phyloP scores from a whole-genome alignment of 805 yeast species.

The Candida taoyuanica region DNA sequence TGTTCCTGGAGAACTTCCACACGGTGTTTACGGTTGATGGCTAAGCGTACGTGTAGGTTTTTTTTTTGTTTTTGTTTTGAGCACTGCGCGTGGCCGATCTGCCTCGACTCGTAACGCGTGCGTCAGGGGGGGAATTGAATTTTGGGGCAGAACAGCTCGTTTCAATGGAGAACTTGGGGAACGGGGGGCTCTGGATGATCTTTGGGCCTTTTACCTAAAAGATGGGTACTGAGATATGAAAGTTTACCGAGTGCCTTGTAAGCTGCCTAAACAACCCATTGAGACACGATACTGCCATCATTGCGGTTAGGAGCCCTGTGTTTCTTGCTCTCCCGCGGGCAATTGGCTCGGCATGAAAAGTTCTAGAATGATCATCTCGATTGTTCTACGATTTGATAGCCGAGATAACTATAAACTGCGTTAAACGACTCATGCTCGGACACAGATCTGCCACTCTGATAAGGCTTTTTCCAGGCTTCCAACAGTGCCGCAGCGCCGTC shows the following conservation, averaged over 20 bases:
- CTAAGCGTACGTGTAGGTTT: background rate
- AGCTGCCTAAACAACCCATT: no score
- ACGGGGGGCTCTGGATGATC: no score
- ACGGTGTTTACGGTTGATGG: background rate
- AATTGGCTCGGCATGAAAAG: background rate
- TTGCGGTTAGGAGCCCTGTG: background rate
- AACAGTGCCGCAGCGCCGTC: constrained; percentile 18
- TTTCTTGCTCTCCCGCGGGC: no score
- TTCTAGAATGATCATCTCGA: background rate
- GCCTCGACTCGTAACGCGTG: background rate
- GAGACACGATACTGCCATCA: no score
- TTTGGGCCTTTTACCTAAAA: no score
- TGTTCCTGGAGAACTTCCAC: background rate
- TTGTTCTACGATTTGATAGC: background rate
- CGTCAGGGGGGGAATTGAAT: background rate
- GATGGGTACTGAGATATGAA: no score
- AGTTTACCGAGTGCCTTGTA: no score
- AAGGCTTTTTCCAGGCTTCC: constrained; percentile 3
- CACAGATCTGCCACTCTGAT: constrained; percentile 2
- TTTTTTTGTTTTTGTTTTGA: constrained; percentile 7
- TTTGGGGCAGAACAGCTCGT: no score
- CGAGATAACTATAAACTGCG: no score
- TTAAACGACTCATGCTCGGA: constrained; percentile 8
- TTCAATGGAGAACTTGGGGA: no score
- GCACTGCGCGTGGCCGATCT: background rate